Evolutionary conservation across 306 rosid species (phyloP).

Genomic region (Clitoria ternatea): DNA sequence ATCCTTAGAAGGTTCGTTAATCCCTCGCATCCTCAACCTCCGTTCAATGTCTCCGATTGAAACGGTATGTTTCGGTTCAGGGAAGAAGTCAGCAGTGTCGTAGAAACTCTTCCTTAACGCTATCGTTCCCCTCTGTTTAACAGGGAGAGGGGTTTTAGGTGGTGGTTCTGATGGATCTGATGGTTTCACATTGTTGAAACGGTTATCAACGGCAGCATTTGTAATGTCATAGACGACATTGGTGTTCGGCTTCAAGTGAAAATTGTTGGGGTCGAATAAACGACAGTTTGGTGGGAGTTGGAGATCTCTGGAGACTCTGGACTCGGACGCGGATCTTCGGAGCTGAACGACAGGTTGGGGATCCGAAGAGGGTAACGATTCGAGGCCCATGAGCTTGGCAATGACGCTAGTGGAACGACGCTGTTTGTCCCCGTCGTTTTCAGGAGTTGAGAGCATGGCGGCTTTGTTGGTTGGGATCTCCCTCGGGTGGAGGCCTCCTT

Average conservation of each 20-base stretch:
- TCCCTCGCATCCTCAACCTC: constrained; percentile 73
- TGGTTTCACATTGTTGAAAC: constrained; percentile 27
- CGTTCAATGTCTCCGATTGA: constrained; percentile 61
- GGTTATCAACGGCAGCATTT: constrained; percentile 6
- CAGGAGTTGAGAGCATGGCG: too few species aligned
- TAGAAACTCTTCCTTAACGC: constrained; percentile 73
- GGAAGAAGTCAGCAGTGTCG: constrained; percentile 79
- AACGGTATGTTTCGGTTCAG: constrained; percentile 63
- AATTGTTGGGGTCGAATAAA: constrained; percentile 42
- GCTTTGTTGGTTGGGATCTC: constrained; percentile 52
- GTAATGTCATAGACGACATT: constrained; percentile 31
- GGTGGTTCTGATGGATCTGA: constrained; percentile 37
- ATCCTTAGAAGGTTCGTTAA: constrained; percentile 68
- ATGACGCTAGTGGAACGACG: constrained; percentile 88
- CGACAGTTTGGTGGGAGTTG: constrained; percentile 38
- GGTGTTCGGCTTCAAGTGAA: too few species aligned
- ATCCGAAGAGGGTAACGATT: constrained; percentile 49
- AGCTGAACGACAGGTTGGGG: constrained; percentile 57
- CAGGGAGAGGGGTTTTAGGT: constrained; percentile 23
- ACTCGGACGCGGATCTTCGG: constrained; percentile 89
- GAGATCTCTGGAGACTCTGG: constrained; percentile 71
- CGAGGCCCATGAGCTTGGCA: constrained; percentile 90
- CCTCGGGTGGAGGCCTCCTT: constrained; percentile 62
- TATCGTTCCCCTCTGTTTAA: constrained; percentile 46
- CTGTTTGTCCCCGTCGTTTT: constrained; percentile 46